Base-by-base conservation (phyloP, 345 rosid species). In the Corchorus capsularis region DNA sequence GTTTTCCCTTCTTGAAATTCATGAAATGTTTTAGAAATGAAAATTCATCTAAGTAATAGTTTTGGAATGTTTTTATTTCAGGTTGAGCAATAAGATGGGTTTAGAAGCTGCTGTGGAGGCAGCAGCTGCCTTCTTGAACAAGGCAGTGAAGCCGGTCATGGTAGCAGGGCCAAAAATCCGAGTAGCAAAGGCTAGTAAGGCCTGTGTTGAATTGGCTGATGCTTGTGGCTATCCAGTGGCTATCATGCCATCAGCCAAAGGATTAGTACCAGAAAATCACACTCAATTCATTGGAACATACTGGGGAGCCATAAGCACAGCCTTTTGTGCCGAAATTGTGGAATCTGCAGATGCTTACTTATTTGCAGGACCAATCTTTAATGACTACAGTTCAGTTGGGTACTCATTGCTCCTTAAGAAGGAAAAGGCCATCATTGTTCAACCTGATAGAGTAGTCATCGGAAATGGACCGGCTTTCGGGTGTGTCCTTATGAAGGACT, bases 311-410 rank as follows among this genome's bases (percentile, higher is more conserved):
- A 83, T 86, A 0, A 80, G 93, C 76, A 83, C 87, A 0, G 81
- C 86, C 3, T 89, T 83, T 78, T 89, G 90, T 34, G 70, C 81
- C 2, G 89, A 86, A 83, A 87, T 89, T 59, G 90, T 89, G 3
- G 93, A 87, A 73, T 86, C 90, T 32, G 89, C 91, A 0, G 93
- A 89, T 77, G 91, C 87, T 0, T 89, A 86, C 76, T 71, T 89
- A 47, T 87, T 89, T 13, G 88, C 83, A 0, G 89, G 93, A 9
- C 93, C 90, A 15, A 82, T 86, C 57, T 89, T 89, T 57, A 83
- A 86, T 17, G 93, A 89, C 71, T 54, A 78, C 71, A 86, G 87
- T 77, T 82, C 90, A 2, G 85, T 86, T 37, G 90, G 91, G 49
- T 80, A 86, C 80, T 83, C 93, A 0, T 84, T 88, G 63, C 85